Evolutionary conservation across 2,329 filamentous ascomycete genomes (phyloP).

Genomic region (Thelonectria olida): DNA sequence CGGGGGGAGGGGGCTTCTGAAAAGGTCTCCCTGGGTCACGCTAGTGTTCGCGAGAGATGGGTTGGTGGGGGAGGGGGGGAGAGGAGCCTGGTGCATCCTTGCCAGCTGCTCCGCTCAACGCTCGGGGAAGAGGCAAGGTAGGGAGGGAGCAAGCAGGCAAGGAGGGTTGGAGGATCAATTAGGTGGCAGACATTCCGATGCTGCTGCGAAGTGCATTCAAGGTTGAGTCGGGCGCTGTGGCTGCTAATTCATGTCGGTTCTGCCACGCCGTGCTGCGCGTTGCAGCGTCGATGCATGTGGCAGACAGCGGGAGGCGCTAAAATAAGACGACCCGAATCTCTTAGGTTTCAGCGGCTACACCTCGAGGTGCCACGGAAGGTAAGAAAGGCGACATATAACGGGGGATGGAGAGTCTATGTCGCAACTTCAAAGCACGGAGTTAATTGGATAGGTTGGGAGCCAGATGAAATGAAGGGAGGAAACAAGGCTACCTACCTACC

Average conservation of each 20-base stretch:
- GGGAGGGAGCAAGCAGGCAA: neutral
- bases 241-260: neutral
- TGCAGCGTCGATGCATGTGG: neutral
- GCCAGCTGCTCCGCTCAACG: slow-evolving; percentile 7
- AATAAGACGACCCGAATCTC: neutral
- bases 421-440: too few relatives aligned
- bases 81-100: neutral
- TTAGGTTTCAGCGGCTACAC: neutral
- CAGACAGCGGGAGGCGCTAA: neutral
- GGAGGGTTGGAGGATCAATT: neutral
- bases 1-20: neutral
- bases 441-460: too few relatives aligned
- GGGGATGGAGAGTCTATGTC: too few relatives aligned
- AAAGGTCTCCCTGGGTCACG: neutral
- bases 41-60: slow-evolving; percentile 6
- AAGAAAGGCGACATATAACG: neutral
- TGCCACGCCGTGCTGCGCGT: neutral
- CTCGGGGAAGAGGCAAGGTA: neutral
- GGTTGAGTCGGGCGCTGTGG: neutral
- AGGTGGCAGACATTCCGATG: neutral
- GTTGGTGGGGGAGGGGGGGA: neutral
- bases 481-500: too few relatives aligned
- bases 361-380: neutral
- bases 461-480: neutral
- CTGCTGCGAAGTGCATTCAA: neutral